Evolutionary conservation across 2,329 filamentous ascomycete genomes (phyloP).

Genomic region (Trichoderma sp.): DNA sequence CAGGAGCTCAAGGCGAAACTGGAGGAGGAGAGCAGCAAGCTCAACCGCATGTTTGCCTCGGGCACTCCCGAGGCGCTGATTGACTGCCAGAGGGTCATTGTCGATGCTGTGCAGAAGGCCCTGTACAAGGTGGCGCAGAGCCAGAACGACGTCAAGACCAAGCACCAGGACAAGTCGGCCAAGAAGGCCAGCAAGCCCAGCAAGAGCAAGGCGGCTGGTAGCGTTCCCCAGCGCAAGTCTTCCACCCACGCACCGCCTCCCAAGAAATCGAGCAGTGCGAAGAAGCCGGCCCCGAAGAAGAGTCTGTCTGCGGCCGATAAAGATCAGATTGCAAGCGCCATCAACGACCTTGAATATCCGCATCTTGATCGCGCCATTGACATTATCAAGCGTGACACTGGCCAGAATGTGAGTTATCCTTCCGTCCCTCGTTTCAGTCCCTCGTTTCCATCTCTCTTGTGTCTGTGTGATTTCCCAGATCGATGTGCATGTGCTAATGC

Average conservation of each 20-base stretch:
- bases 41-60: slow-evolving; percentile 53
- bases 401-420: slow-evolving; percentile 61
- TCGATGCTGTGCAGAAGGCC: slow-evolving; percentile 67
- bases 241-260: slow-evolving; percentile 35
- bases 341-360: slow-evolving; percentile 75
- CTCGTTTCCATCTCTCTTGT: background rate
- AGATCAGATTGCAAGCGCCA: slow-evolving; percentile 84
- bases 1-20: slow-evolving; percentile 55
- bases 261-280: slow-evolving; percentile 41
- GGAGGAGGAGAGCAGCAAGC: slow-evolving; percentile 58
- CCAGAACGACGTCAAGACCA: slow-evolving; percentile 52
- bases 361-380: slow-evolving; percentile 79
- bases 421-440: background rate
- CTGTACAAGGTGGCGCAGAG: slow-evolving; percentile 72
- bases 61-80: slow-evolving; percentile 56
- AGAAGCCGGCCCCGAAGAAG: slow-evolving; percentile 49
- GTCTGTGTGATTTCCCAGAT: background rate
- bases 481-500: background rate
- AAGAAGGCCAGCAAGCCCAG: slow-evolving; percentile 57
- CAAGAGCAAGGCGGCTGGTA: slow-evolving; percentile 51
- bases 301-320: slow-evolving; percentile 79
- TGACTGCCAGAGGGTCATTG: slow-evolving; percentile 60
- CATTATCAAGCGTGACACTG: slow-evolving; percentile 87
- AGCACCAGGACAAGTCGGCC: slow-evolving; percentile 57
- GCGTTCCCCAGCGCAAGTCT: slow-evolving; percentile 46